Evolutionary conservation across 768 basidiomycete genomes (phyloP).

Genomic region (Gymnopilus junonius): DNA sequence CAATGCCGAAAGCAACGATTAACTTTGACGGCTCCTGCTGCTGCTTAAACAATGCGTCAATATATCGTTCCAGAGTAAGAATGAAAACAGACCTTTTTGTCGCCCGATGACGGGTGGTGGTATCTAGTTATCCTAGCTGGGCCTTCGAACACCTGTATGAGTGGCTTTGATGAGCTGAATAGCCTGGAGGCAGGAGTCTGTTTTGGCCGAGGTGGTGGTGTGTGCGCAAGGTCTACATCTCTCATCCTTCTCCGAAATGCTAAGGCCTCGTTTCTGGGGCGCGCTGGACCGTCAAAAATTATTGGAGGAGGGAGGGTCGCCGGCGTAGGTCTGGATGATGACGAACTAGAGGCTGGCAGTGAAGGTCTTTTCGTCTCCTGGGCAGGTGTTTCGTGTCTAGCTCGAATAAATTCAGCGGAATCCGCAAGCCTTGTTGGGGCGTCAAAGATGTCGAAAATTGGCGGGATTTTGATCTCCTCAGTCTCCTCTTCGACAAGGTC

Average conservation of each 20-base stretch:
- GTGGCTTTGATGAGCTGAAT: constrained; percentile 33
- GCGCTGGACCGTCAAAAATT: constrained; percentile 54
- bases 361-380: not conserved
- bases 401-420: constrained; percentile 30
- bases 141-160: constrained; percentile 48
- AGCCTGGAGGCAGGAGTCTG: constrained; percentile 10
- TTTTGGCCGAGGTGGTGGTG: constrained; percentile 26
- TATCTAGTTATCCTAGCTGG: constrained; percentile 43
- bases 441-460: constrained; percentile 58
- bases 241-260: constrained; percentile 27
- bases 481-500: constrained; percentile 17
- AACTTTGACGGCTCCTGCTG: constrained; percentile 12
- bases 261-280: constrained; percentile 30
- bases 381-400: constrained; percentile 12
- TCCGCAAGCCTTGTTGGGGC: constrained; percentile 45
- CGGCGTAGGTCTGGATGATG: constrained; percentile 28
- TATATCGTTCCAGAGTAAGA: not conserved
- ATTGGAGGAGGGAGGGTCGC: constrained; percentile 46
- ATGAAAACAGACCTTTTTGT: constrained; percentile 19
- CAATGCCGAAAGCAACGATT: constrained; percentile 19
- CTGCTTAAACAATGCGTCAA: not conserved
- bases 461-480: constrained; percentile 31
- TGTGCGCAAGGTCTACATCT: constrained; percentile 20
- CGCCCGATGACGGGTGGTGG: constrained; percentile 26
- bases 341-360: constrained; percentile 5